Base-by-base conservation (phyloP, 306 rosid species). In the Malus domestica region DNA sequence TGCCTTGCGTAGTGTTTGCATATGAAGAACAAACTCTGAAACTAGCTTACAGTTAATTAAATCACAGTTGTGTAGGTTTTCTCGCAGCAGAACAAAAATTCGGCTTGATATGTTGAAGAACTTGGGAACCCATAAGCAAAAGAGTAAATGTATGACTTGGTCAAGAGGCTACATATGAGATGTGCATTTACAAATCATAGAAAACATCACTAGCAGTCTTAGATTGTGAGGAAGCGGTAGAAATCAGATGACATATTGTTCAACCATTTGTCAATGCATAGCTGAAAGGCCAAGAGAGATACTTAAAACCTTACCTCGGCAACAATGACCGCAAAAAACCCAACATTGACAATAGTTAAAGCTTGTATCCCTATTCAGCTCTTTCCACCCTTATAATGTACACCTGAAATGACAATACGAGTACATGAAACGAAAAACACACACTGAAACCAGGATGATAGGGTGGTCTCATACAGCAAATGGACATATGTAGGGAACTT, bases 321-420 rank as follows among this genome's bases (percentile, higher is more conserved):
- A 14, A 19, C 5, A 33, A 57, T 11, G 27, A 72, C 5, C 32
- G 6, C 40, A 7, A 30, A 79, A 29, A 10, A 54, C 80, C 84
- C 91, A 29, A 74, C 72, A 25, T 30, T 14, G 33, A 58, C 58
- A 68, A 71, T 77, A 67, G 66, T 65, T 10, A 6, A 20, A 73
- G 55, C 49, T 70, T 16, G 60, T 67, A 45, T 68, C 63, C 80
- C 66, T 82, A 74, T 66, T 73, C 33, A 72, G 85, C 65, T 74
- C 78, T 42, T 32, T 85, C 87, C 81, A 77, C 90, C 80, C 94
- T 85, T 51, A 86, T 19, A 67, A 91, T 87, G 87, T 85, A 81
- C 51, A 88, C 92, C 93, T 89, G 81, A 82, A 70, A 78, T 73
- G 44, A 75, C 70, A 79, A 81, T 7, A 76, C 46, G 44, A 71